Percentiles rank a stretch among this genome's conserved stretches.
Evolutionary conservation across 495 filamentous ascomycete genomes (phyloP).

Genomic region (Aspergillus coremiiformis): DNA sequence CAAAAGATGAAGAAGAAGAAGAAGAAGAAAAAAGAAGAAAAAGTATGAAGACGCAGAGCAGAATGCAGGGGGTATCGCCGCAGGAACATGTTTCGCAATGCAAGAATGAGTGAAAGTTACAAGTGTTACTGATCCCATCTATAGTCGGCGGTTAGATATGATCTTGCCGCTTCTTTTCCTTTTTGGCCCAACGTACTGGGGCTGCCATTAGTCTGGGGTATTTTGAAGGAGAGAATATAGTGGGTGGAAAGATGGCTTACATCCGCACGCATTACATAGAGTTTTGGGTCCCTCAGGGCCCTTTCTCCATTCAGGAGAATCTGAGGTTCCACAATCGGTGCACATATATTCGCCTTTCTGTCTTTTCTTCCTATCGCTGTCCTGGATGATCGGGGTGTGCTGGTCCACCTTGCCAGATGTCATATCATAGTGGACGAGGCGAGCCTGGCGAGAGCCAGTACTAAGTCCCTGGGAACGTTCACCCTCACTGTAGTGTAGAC

Average conservation of each 20-base stretch:
- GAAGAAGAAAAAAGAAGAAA: too few relatives aligned
- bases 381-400: constrained; percentile 30
- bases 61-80: constrained; percentile 1
- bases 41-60: neutral
- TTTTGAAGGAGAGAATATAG: neutral
- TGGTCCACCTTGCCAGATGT: constrained; percentile 82
- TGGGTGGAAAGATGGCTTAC: constrained; percentile 35
- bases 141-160: neutral
- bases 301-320: constrained; percentile 96
- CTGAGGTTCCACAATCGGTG: constrained; percentile 88
- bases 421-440: constrained; percentile 75
- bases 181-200: constrained; percentile 66
- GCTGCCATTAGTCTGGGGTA: neutral
- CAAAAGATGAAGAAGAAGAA: neutral
- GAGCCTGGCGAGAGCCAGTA: constrained; percentile 71
- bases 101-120: neutral
- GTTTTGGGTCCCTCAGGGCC: constrained; percentile 92
- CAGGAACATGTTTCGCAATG: constrained; percentile 1
- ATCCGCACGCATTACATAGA: constrained; percentile 92
- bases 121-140: neutral
- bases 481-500: constrained; percentile 78
- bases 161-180: constrained; percentile 58
- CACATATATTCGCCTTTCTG: constrained; percentile 95
- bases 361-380: constrained; percentile 82
- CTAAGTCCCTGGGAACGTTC: constrained; percentile 85